Evolutionary conservation across 2,329 filamentous ascomycete genomes (phyloP), one percentile per base, ranked within the genome.

Genomic region (Colletotrichum spaethianum): DNA sequence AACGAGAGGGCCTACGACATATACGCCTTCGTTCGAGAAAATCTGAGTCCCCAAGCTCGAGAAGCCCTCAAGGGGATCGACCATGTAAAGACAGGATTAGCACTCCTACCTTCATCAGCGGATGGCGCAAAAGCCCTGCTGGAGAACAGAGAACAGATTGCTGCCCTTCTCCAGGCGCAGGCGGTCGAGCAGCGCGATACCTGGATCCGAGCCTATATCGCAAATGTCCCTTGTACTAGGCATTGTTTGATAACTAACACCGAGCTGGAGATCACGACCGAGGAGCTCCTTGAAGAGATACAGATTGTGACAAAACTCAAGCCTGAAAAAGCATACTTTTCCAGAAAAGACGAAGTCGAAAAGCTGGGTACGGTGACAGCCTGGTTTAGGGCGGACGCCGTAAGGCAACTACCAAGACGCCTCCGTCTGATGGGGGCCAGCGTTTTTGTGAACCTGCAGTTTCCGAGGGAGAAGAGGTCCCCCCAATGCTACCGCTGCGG

Each of bases 251-350:
- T 57, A 57, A 57, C 4, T 18, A 57, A 38, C 18, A 57, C 53
- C 23, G 26, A 36, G 33, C 53, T 57, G 18, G 53, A 57, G 38
- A 57, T 57, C 53, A n/a, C 53, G 7, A 8, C 53, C 12, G 53
- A 57, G 53, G 53, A 57, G 33, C 53, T 57, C 18, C 53, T 57
- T 40, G 33, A 57, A 57, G 53, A 57, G 33, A 57, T 57, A 16
- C 53, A 57, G 53, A 20, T 38, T 7, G 38, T 20, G 28, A 60
- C 12, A 20, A 60, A 60, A 46, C 36, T 59, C 18, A 60, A 44
- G 57, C 57, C 57, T 31, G 40, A 60, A 46, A 60, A 60, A 46
- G 57, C 38, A 60, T 60, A 60, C 57, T 60, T 60, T 18, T 60
- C 57, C n/a, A 60, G n/a, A n/a, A 63, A 63, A 52, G 46, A 63